Evolutionary conservation across 169 alveolate species (phyloP).

Genomic region (Plasmodium vinckei): DNA sequence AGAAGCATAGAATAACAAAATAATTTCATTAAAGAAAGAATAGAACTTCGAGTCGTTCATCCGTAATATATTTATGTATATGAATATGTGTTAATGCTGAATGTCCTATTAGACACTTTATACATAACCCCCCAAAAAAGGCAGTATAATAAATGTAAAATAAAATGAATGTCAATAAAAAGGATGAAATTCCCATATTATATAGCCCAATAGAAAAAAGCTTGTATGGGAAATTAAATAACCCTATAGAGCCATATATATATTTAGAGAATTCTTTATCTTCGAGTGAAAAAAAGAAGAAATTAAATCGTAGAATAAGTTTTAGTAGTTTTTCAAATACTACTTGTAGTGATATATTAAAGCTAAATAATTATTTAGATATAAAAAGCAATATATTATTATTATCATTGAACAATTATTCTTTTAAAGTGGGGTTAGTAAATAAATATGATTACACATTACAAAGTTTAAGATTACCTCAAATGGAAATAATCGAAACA

Average conservation of each 20-base stretch:
- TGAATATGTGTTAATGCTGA: no score
- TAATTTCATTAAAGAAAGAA: no score
- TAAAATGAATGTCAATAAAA: not conserved
- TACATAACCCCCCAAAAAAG: no score
- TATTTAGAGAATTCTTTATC: conserved; percentile 17
- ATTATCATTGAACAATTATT: conserved; percentile 48
- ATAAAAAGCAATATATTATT: conserved; percentile 57
- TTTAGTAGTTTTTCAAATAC: conserved; percentile 74
- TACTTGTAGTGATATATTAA: conserved; percentile 74
- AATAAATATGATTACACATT: conserved; percentile 47
- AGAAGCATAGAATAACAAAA: no score
- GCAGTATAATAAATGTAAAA: not conserved
- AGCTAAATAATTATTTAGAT: conserved; percentile 35
- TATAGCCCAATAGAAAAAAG: conserved; percentile 51
- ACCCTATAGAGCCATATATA: conserved; percentile 54
- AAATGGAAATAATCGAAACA: conserved; percentile 64
- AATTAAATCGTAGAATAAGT: conserved; percentile 20
- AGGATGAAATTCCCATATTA: not conserved
- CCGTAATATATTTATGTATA: no score
- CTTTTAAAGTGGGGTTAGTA: conserved; percentile 63
- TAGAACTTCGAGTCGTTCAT: no score
- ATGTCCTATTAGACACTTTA: no score
- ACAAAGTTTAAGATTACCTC: conserved; percentile 72
- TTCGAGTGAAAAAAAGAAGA: conserved; percentile 46
- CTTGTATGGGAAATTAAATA: conserved; percentile 47